Evolutionary conservation across 176 grass and related monocot species (phyloP).

Genomic region (Zizania latifolia): DNA sequence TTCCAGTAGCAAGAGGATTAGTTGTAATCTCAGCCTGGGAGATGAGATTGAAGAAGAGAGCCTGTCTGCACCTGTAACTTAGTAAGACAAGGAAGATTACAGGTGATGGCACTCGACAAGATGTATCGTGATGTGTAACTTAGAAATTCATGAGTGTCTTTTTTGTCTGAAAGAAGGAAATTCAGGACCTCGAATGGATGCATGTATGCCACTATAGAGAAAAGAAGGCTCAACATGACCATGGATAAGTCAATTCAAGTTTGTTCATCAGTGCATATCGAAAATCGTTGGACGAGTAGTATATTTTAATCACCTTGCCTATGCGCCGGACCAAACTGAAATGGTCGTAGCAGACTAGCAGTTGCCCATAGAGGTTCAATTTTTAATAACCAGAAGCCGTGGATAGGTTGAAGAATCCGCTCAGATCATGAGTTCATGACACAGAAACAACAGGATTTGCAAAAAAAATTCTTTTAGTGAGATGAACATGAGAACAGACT

Average conservation of each 20-base stretch:
- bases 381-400: background rate
- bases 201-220: background rate
- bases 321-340: background rate
- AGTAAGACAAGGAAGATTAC: too few relatives aligned
- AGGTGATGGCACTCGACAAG: background rate
- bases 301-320: background rate
- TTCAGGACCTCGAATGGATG: too few relatives aligned
- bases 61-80: background rate
- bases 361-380: background rate
- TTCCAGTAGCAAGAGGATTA: background rate
- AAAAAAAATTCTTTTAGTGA: background rate
- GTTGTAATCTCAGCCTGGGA: background rate
- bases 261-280: background rate
- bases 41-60: background rate
- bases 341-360: background rate
- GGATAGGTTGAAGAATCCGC: background rate
- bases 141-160: background rate
- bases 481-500: background rate
- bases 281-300: background rate
- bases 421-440: background rate
- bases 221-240: too few relatives aligned
- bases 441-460: background rate
- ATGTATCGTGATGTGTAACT: background rate
- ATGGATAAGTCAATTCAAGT: background rate
- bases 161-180: background rate